These are phyloP conservation scores for Cystobasidium tubakii DNA, from an alignment of 768 basidiomycete genomes.

Conservation along the genomic window DNA sequence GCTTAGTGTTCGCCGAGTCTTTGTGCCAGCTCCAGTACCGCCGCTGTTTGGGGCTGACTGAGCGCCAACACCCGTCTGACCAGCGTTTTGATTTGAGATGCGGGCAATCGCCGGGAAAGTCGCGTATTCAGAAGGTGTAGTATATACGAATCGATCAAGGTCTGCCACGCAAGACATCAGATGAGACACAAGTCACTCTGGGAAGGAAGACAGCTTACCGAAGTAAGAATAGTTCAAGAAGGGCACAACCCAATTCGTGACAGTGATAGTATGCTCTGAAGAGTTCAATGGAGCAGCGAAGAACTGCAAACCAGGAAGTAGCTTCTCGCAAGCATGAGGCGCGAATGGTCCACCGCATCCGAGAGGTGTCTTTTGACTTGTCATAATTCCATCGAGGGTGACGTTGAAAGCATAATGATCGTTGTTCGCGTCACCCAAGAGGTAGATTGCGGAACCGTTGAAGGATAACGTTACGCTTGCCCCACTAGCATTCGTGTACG, in stretches of 20 bases:
- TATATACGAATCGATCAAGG: conserved; percentile 25
- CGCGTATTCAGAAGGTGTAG: conserved; percentile 12
- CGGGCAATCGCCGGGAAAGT: neutral
- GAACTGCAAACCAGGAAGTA: conserved; percentile 11
- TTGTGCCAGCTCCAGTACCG: neutral
- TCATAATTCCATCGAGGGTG: conserved; percentile 6
- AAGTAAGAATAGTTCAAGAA: conserved; percentile 4
- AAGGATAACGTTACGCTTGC: conserved; percentile 1
- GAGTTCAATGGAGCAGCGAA: neutral
- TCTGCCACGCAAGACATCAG: neutral
- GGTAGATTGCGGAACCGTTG: conserved; percentile 13
- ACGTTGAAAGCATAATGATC: conserved; percentile 29
- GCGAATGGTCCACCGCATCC: conserved; percentile 11
- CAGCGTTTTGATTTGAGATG: neutral
- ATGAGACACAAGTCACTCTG: neutral
- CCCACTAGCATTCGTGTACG: conserved; percentile 2
- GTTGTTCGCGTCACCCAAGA: conserved; percentile 23
- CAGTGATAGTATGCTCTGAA: conserved; percentile 5
- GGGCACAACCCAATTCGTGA: conserved; percentile 7
- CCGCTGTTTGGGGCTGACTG: neutral
- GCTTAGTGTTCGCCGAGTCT: neutral
- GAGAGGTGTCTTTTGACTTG: neutral
- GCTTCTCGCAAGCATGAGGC: conserved; percentile 14
- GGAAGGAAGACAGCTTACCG: neutral
- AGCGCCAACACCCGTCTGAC: neutral